Evolutionary conservation across 139 green algal genomes (phyloP), one percentile per base, ranked within the genome.

Genomic region (Chlorella sp.): DNA sequence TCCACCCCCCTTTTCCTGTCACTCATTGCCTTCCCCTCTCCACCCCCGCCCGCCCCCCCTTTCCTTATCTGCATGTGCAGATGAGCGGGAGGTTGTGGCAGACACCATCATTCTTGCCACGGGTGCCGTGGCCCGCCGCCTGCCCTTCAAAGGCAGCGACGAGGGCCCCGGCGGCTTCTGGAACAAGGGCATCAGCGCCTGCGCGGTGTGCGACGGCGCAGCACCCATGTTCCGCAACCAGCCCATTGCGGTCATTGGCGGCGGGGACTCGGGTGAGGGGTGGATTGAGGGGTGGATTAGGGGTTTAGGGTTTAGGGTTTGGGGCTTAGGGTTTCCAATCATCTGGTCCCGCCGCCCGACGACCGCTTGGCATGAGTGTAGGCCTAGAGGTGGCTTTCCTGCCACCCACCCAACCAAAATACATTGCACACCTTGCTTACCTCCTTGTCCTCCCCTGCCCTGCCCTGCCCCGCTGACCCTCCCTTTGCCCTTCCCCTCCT

Each of bases 141-240:
- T 99, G 81, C 89, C 91, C 83, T 96, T 99, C 85, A 95, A 95
- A 22, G 95, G 95, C 30, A 94, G 93, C 11, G 95, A 91, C 36
- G 98, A 99, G 77, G 91, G 91, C 60, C 87, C 73, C 64, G 95
- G 92, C 60, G 83, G 83, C 24, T 99, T 97, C 93, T 99, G 98
- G 98, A 96, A 95, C 86, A 96, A 96, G 82, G 98, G 98, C 88
- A 99, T 99, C 90, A 96, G 89, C 14, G 98, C 98, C 11, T 99
- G 98, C 87, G 98, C 98, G 4, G 99, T 99, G 89, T 99, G 98
- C 90, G 98, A 99, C 91, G 98, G 98, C 16, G 96, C 97, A 9
- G 94, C 95, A 3, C 97, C 97, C 76, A 98, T 99, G 89, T 99
- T 99, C 93, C 94, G 96, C 78, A 95, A 96, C 85, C 92, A 95